These are phyloP conservation scores for Dactylorhiza incarnata DNA, from an alignment of 106 monocot genomes.

Conservation along the genomic window DNA sequence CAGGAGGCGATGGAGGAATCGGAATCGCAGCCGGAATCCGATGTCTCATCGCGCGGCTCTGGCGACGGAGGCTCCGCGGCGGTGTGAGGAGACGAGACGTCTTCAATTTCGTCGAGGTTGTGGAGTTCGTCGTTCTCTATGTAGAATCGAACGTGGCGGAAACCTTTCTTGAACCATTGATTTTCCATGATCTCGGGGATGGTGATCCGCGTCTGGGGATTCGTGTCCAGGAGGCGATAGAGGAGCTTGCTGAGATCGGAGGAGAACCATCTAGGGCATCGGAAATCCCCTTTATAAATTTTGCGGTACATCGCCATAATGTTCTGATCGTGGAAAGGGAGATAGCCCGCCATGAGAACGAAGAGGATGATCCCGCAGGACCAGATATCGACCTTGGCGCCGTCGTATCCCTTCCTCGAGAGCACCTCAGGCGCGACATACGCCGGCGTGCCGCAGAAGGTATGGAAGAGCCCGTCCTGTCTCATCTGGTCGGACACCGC, in stretches of 20 bases:
- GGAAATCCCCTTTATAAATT: conserved; percentile 56
- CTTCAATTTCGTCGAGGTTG: conserved; percentile 13
- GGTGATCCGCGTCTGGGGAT: conserved; percentile 43
- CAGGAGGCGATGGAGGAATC: conserved; percentile 60
- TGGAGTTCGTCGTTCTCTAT: conserved; percentile 46
- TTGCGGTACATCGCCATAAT: conserved; percentile 58
- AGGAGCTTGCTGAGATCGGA: conserved; percentile 35
- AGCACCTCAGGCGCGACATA: conserved; percentile 40
- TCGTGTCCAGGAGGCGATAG: conserved; percentile 48
- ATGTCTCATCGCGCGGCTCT: conserved; percentile 3
- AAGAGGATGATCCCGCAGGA: conserved; percentile 59
- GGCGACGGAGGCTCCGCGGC: background rate
- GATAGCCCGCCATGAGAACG: conserved; percentile 54
- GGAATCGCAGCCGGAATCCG: conserved; percentile 46
- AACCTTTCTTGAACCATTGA: conserved; percentile 58
- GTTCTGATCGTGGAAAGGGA: conserved; percentile 57
- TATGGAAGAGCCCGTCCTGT: conserved; percentile 50
- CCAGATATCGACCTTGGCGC: conserved; percentile 54
- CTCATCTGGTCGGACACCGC: conserved; percentile 59
- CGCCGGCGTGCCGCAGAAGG: conserved; percentile 35
- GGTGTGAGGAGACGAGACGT: background rate
- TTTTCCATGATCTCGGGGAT: conserved; percentile 49
- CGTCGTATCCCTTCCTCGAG: conserved; percentile 44
- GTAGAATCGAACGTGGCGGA: conserved; percentile 37
- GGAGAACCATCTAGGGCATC: conserved; percentile 66